A percentile compares a stretch with the other conserved stretches of the same genome.
Evolutionary conservation across 2,329 filamentous ascomycete species (phyloP).

Genomic region (Colletotrichum ledebouriae): DNA sequence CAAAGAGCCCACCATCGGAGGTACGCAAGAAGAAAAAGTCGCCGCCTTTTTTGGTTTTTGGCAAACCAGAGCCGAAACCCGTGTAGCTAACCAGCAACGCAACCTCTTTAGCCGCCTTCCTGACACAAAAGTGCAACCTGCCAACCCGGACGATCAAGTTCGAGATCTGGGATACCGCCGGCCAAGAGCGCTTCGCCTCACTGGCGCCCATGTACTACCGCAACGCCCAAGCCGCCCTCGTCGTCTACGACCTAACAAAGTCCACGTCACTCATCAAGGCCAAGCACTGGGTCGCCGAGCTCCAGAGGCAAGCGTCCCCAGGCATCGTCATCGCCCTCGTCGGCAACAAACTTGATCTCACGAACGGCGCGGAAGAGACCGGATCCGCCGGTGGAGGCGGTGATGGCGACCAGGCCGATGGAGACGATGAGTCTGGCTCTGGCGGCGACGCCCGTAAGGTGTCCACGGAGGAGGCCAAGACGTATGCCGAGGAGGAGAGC

Average conservation of each 20-base stretch:
- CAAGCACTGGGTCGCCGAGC: slow-evolving; percentile 98
- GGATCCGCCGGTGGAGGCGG: slow-evolving; percentile 60
- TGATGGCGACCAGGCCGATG: slow-evolving; percentile 55
- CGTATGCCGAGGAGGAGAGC: slow-evolving; percentile 94
- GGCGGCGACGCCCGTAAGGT: slow-evolving; percentile 88
- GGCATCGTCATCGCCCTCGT: slow-evolving; percentile 98
- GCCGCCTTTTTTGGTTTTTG: background rate
- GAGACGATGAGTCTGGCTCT: slow-evolving; percentile 69
- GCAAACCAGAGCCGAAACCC: slow-evolving; percentile 10
- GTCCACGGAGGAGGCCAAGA: slow-evolving; percentile 88
- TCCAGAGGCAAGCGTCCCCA: slow-evolving; percentile 94
- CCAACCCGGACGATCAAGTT: slow-evolving; percentile 93
- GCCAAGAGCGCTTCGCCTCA: slow-evolving; percentile 96
- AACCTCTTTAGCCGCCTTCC: slow-evolving; percentile 81
- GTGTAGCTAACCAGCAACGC: slow-evolving; percentile 28
- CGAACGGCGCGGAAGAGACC: slow-evolving; percentile 70
- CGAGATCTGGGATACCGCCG: slow-evolving; percentile 98
- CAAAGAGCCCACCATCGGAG: slow-evolving; percentile 99
- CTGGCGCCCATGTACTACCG: slow-evolving; percentile 99
- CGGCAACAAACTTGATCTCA: slow-evolving; percentile 96
- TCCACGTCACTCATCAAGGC: slow-evolving; percentile 95
- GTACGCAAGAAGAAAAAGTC: slow-evolving; percentile 62
- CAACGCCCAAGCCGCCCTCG: slow-evolving; percentile 96
- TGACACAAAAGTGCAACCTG: slow-evolving; percentile 98
- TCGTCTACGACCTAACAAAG: slow-evolving; percentile 99